Conservation (phyloP, 495 filamentous ascomycete species). For the Penicillium cataractarum region DNA sequence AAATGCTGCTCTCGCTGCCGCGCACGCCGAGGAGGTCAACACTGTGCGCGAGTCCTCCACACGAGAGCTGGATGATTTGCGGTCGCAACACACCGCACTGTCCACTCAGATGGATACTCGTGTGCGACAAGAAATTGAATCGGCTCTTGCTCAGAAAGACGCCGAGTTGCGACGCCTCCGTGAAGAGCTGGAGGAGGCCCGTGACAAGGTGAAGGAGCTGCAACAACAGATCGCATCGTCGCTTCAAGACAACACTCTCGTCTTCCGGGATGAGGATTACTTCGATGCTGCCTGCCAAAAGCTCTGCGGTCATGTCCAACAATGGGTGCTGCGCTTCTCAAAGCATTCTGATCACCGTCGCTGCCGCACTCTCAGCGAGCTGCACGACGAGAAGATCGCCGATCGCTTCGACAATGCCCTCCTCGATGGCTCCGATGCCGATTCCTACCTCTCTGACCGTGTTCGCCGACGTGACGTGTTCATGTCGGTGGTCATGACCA, state of each 20-base stretch:
- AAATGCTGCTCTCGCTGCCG: constrained; percentile 66
- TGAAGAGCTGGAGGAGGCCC: constrained; percentile 73
- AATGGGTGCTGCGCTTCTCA: constrained; percentile 95
- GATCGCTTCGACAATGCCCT: constrained; percentile 92
- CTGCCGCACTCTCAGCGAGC: constrained; percentile 77
- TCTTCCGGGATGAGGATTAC: constrained; percentile 85
- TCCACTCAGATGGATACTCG: constrained; percentile 65
- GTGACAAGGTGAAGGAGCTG: constrained; percentile 76
- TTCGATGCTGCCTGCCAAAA: constrained; percentile 93
- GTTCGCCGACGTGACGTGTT: constrained; percentile 87
- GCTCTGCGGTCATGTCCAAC: constrained; percentile 89
- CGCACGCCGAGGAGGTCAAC: constrained; percentile 66
- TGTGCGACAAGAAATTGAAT: constrained; percentile 62
- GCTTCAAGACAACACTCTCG: constrained; percentile 73
- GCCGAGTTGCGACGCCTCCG: constrained; percentile 75
- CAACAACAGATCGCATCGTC: constrained; percentile 80
- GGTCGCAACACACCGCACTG: constrained; percentile 60
- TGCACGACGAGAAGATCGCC: constrained; percentile 85
- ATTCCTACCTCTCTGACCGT: constrained; percentile 81
- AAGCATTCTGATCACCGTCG: constrained; percentile 89
- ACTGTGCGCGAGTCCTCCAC: constrained; percentile 54
- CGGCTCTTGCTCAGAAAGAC: constrained; percentile 71
- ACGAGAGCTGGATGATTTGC: constrained; percentile 66
- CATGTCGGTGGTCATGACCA: constrained; percentile 96
- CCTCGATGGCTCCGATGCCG: constrained; percentile 89